Evolutionary conservation across 176 grass and related monocot genomes (phyloP), one percentile per base, ranked within the genome.

Genomic region (Carex kokanica): DNA sequence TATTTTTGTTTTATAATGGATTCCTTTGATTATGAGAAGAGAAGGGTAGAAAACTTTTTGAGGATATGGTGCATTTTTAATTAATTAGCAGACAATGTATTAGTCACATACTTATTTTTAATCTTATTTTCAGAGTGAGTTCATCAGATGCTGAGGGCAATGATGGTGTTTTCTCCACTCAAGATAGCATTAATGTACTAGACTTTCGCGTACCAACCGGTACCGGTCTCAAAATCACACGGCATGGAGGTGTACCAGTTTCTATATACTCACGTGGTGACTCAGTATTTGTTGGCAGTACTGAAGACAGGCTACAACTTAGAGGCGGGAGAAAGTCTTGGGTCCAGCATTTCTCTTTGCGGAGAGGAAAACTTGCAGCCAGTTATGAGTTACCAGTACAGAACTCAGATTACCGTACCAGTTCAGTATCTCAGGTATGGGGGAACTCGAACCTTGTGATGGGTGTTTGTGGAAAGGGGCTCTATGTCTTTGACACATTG

Each of bases 181-280:
- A 95, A 63, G 96, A 99, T 74, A 91, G 89, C 66, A 84, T 95
- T 5, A 93, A 92, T 56, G 65, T 95, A 51, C 85, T 99, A 52
- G 96, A 99, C 65, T 99, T 99, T 14, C 96, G 93, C 25, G 67
- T 92, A 57, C 88, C 93, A 70, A 60, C 88, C 77, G 93, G 96
- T 83, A 87, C 94, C 5, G 92, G 96, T 83, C 87, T 94, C 69
- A 99, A 95, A 90, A 75, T 99, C 24, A 84, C 89, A 52, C 85
- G 93, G 81, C 83, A 95, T 5, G 93, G 95, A 4, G 90, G 87
- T 52, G 92, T 83, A 3, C 86, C 86, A 16, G 90, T 87, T 59
- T 99, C 96, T 55, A 86, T 99, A 56, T 99, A 93, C 78, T 95
- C 96, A 6, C 89, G 93, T 18, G 96, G 96, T 47, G 93, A 99